phyloP scores from a whole-genome alignment of 192 early-diverging fungal species.

The Chytriomyces sp. region DNA sequence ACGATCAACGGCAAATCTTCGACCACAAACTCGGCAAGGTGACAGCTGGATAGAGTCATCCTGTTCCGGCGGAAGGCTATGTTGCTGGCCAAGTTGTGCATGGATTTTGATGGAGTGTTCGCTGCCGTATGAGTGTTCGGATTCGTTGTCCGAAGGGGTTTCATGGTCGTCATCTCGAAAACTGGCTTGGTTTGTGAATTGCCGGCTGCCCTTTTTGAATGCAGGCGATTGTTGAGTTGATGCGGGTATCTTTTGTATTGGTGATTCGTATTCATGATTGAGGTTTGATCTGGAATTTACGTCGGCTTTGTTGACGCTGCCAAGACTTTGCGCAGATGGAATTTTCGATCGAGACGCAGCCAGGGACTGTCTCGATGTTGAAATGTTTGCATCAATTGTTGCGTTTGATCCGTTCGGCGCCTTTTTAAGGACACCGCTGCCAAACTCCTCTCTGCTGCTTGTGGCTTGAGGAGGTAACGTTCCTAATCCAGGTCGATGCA shows the following conservation, averaged over 20 bases:
- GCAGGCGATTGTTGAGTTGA: no score
- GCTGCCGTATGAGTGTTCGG: conserved; percentile 12
- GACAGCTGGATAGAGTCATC: neutral
- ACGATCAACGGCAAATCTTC: conserved; percentile 21
- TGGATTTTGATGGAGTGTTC: conserved; percentile 11
- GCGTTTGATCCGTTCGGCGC: no score
- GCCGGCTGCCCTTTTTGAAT: neutral
- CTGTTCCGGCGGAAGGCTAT: conserved; percentile 4
- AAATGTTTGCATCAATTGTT: no score
- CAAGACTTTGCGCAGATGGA: neutral
- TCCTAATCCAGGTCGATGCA: no score
- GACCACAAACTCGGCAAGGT: conserved; percentile 10
- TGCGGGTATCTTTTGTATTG: no score
- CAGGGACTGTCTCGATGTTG: no score
- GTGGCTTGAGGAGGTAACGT: no score
- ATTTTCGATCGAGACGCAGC: no score
- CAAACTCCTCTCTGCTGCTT: no score
- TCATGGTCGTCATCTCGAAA: neutral
- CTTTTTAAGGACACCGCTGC: no score
- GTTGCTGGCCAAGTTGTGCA: neutral
- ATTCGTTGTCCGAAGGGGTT: neutral
- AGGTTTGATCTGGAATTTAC: neutral
- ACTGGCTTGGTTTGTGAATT: conserved; percentile 2
- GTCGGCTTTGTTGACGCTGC: neutral
- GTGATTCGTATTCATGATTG: no score